Base-by-base conservation (phyloP, 1,139 yeast genomes). In the Yamadazyma dushanensis region DNA sequence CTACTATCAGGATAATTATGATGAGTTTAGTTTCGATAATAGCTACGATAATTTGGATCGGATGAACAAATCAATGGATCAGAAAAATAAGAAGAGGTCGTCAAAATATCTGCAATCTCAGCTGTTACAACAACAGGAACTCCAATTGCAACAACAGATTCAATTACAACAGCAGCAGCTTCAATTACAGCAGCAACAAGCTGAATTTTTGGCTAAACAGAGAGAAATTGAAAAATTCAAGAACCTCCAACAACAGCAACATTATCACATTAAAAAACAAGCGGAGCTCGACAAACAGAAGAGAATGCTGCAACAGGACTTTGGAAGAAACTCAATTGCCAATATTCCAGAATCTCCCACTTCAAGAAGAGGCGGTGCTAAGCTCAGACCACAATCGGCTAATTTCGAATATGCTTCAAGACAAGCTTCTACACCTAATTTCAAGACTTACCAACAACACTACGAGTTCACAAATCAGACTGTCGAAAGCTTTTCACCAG, bases 181-280 rank as follows among this genome's bases (percentile, higher is more conserved):
- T 8, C 29, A 17, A 11, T 29, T 24, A 15, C 35, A 32, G 11
- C 35, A 32, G 20, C 35, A 32, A 16, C 36, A 28, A 20, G 37
- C 38, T 7, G 41, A 37, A 15, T 18, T 25, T 3, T 19, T 34
- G 17, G 32, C 44, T 7, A 53, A 59, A 32, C 66, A 63, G 38
- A 51, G 50, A 24, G 71, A 65, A 42, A 56, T 61, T 27, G 69
- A 61, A 39, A 48, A 55, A 32, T 61, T 62, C 39, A 60, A 54
- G 39, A 34, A 45, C 25, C 50, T 63, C 41, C 66, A 63, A 39
- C 63, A 59, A 39, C 67, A 62, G 34, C 64, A 61, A 34, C 50
- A 51, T 25, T 59, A 59, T 43, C 59, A 59, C 28, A 45, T 57
- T 21, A 56, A 57, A 37, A 57, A 59, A 35, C 38, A 50, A 4